Evolutionary conservation across 192 early-diverging fungal genomes (phyloP), one percentile per base, ranked within the genome.

Genomic region (Fimicolochytrium jonesii): DNA sequence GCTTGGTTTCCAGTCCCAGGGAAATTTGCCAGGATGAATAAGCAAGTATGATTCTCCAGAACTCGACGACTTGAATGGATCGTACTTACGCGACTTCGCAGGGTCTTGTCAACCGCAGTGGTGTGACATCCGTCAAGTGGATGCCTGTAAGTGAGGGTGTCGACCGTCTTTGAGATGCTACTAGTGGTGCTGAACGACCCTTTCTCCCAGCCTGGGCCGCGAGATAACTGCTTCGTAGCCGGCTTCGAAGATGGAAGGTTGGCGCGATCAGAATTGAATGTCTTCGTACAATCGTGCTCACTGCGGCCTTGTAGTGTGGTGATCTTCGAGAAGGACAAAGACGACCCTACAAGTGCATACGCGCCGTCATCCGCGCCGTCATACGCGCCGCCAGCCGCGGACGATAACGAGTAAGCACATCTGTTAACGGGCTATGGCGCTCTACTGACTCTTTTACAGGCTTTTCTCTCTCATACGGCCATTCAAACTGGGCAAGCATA

Each of bases 1-100:
- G 89, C 88, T 83, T 95, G 87, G 64, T 92, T 91, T 54, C 86
- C 92, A 6, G 73, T 97, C 6, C 81, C 86, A 35, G 91, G 91
- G 59, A 92, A 92, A 65, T 94, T 92, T 68, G 70, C 71, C 30
- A 71, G 95, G 37, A 66, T 91, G 25, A 98, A 96, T 67, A 89
- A 90, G 61, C 81, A 84, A 73, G 88, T 86, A 74, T 36, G 44
- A 36, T 45, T 11, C 55, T 50, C 30, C 6, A 29, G 32, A n/a
- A n/a, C n/a, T 53, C 25, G 29, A 11, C 45, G 46, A 6, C 6
- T 33, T 33, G 51, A 9, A 48, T 10, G n/a, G 15, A 7, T 22
- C 47, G 15, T 26, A 30, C 17, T 54, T 39, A 17, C 51, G 30
- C 22, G 18, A 2, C 17, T 5, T 34, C 39, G 20, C 61, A 86